These are phyloP conservation scores for Allium sativum DNA, from an alignment of 106 monocot species.

Conservation along the genomic window DNA sequence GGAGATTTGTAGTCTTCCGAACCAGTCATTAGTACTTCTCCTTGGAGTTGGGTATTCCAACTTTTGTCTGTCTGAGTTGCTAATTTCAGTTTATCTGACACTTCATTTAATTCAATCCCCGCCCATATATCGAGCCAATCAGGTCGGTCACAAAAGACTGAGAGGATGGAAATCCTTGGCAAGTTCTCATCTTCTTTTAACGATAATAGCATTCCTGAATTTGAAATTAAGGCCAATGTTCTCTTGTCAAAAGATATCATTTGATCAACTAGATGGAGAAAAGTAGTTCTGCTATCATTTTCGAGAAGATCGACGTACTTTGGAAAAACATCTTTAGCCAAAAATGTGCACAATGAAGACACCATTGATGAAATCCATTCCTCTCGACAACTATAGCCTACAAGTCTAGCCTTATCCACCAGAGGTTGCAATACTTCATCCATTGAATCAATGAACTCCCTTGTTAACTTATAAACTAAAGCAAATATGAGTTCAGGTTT, in stretches of 20 bases:
- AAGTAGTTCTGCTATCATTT: conserved; percentile 35
- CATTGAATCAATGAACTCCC: conserved; percentile 81
- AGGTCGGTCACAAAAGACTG: conserved; percentile 79
- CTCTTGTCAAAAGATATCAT: conserved; percentile 93
- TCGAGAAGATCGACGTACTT: conserved; percentile 45
- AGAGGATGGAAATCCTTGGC: conserved; percentile 52
- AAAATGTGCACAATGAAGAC: conserved; percentile 48
- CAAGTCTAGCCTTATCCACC: conserved; percentile 78
- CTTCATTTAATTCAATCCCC: conserved; percentile 55
- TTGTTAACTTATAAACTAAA: conserved; percentile 67
- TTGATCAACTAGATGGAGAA: conserved; percentile 74
- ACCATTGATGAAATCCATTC: conserved; percentile 91
- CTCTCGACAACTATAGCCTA: conserved; percentile 90
- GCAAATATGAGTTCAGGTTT: conserved; percentile 94
- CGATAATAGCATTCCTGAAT: conserved; percentile 49
- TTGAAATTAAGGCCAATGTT: conserved; percentile 45
- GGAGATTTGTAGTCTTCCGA: conserved; percentile 73
- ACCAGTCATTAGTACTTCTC: conserved; percentile 23
- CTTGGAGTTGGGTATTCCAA: conserved; percentile 54
- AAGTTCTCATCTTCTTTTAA: conserved; percentile 50
- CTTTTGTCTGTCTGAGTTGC: conserved; percentile 49
- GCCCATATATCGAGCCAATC: conserved; percentile 94
- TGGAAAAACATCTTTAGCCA: conserved; percentile 79
- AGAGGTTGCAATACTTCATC: conserved; percentile 92
- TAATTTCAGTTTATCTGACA: conserved; percentile 45